phyloP scores from a whole-genome alignment of 345 rosid species.

The Syzygium jambos region DNA sequence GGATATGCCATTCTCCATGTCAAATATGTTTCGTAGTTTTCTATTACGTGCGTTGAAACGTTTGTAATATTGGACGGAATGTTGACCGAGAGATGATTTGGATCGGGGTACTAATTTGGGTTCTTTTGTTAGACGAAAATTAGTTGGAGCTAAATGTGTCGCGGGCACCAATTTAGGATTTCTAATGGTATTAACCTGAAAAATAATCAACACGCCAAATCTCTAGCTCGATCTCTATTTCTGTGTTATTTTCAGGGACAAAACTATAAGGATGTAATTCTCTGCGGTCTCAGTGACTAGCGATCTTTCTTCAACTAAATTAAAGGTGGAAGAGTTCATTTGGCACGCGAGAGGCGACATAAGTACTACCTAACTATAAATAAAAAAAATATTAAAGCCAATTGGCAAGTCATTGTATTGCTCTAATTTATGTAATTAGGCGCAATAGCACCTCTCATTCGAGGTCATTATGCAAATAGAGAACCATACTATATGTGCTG shows the following conservation, averaged over 20 bases:
- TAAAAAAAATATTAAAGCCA: background rate
- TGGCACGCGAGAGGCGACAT: background rate
- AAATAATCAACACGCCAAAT: background rate
- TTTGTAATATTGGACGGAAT: background rate
- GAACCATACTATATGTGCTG: background rate
- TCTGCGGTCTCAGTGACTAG: too few species aligned
- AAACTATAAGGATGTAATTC: background rate
- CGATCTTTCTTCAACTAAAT: too few species aligned
- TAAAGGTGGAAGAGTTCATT: background rate
- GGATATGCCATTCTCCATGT: background rate
- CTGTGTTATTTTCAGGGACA: background rate
- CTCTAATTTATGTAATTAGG: background rate
- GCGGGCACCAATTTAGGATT: background rate
- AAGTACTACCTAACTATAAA: background rate
- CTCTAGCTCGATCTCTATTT: background rate
- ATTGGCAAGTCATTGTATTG: background rate
- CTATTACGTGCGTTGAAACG: too few species aligned
- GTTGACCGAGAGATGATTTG: background rate
- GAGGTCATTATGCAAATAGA: background rate
- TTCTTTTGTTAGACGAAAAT: background rate
- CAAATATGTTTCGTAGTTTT: rapidly evolving
- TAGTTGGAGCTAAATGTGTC: background rate
- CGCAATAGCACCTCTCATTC: background rate
- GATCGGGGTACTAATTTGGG: background rate
- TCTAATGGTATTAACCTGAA: background rate